A percentile compares a stretch with the other conserved stretches of the same genome.
These are phyloP conservation scores for Fagus sylvatica DNA, from an alignment of 306 rosid genomes.

Conservation along the genomic window DNA sequence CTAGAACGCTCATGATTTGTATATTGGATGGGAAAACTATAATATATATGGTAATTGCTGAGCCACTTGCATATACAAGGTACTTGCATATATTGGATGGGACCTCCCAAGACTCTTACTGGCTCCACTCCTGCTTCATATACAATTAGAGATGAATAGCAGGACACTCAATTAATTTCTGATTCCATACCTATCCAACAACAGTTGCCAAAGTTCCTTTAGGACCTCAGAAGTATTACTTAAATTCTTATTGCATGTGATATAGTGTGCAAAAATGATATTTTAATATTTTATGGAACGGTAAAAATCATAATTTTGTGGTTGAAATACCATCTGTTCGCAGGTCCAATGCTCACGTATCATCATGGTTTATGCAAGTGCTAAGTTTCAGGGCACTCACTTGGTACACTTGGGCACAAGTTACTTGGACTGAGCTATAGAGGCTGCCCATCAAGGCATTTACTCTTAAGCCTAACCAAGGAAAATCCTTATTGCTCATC, in stretches of 20 bases:
- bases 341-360: neutral
- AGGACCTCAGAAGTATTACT: neutral
- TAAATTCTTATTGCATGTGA: neutral
- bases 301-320: neutral
- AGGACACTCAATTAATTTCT: neutral
- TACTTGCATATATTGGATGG: neutral
- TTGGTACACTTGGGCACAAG: neutral
- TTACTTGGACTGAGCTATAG: neutral
- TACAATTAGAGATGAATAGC: neutral
- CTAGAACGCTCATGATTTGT: too few relatives aligned
- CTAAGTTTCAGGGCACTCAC: neutral
- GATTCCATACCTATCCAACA: neutral
- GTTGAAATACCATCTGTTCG: neutral
- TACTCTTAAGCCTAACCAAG: neutral
- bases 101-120: neutral
- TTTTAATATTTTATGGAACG: too few relatives aligned
- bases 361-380: neutral
- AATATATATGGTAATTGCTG: too few relatives aligned
- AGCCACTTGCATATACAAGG: neutral
- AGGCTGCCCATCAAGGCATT: neutral
- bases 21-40: too few relatives aligned
- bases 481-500: neutral
- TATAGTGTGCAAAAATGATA: neutral
- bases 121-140: neutral
- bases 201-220: neutral